Percentiles rank a stretch among this genome's conserved stretches.
Conservation (phyloP, 2,329 filamentous ascomycete species). For the Pseudogymnoascus sp. region DNA sequence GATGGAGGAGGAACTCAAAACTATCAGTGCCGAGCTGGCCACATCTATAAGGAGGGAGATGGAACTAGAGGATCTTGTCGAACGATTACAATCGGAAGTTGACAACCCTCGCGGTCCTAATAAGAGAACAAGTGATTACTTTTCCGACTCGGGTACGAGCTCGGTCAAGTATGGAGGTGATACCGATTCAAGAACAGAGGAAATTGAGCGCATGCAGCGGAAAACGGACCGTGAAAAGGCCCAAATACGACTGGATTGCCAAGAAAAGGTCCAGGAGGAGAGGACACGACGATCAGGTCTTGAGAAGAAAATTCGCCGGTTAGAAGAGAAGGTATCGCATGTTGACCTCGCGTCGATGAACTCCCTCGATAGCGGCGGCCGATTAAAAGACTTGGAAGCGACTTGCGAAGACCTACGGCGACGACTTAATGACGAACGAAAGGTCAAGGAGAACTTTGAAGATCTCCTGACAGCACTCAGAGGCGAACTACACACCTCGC, state of each 20-base stretch:
- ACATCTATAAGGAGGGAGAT: conserved; percentile 91
- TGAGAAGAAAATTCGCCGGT: conserved; percentile 74
- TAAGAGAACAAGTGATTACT: conserved; percentile 91
- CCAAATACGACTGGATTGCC: conserved; percentile 75
- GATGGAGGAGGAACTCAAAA: conserved; percentile 88
- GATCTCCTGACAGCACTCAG: conserved; percentile 81
- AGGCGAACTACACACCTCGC: conserved; percentile 71
- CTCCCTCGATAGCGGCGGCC: conserved; percentile 49
- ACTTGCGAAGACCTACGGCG: conserved; percentile 77
- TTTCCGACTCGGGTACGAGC: conserved; percentile 89
- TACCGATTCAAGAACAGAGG: conserved; percentile 55
- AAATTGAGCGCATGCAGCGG: conserved; percentile 76
- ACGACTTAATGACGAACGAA: conserved; percentile 75
- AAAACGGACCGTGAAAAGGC: conserved; percentile 88
- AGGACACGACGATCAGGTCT: conserved; percentile 66
- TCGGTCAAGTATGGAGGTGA: conserved; percentile 70
- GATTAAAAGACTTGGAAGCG: conserved; percentile 71
- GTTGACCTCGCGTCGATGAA: conserved; percentile 46
- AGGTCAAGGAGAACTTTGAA: conserved; percentile 88
- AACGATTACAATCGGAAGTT: conserved; percentile 75
- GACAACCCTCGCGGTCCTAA: conserved; percentile 51
- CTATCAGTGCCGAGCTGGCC: conserved; percentile 88
- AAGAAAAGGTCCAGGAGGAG: conserved; percentile 82
- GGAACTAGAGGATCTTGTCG: conserved; percentile 90
- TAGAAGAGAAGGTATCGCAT: conserved; percentile 72